Base-by-base conservation (phyloP, 1,284 basidiomycete species). In the Ceratobasidium sp. region DNA sequence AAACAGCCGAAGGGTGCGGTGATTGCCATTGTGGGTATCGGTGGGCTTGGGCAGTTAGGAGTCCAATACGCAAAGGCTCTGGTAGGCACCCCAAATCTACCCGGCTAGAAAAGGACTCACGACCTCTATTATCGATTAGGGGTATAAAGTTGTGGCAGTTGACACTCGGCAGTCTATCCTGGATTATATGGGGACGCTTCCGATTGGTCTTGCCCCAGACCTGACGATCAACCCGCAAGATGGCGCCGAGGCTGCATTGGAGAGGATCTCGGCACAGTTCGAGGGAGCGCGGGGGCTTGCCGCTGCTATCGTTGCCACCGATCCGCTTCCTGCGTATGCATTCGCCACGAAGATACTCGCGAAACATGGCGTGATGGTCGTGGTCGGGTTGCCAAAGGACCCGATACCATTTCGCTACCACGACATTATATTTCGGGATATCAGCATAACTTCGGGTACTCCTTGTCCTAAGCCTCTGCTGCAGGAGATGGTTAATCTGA, bases 11-110 rank as follows among this genome's bases (percentile, higher is more conserved):
- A 52, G 16, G 71, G 66, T 8, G 33, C 71, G 42, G 66, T 71
- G 7, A 71, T 74, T 23, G 74, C 68, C 13, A 74, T 75, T 23
- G 50, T 73, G 41, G 73, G 74, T 14, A 46, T 74, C 8, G 74
- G 74, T 13, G 67, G 66, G 14, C 41, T 69, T 41, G 69, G 69
- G 14, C 57, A 66, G 13, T 30, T 53, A n/a, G 74, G 72, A 2
- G 73, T 75, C 2, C 74, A 75, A 33, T 68, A 74, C 16, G 74
- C 74, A 25, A 72, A 72, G 52, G 60, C 62, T 30, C 66, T 74
- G 16, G 60, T 64, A 30, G 13, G 25, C 7, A 25, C 16, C 7
- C 23, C 23, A 19, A 16, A 19, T 29, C 41, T 16, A 21, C n/a
- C 11, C 14, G 23, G 14, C 6, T 25, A 21, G 21, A 13, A 23